Base-by-base conservation (phyloP, 1,284 basidiomycete genomes). In the Meripilus lineatus region DNA sequence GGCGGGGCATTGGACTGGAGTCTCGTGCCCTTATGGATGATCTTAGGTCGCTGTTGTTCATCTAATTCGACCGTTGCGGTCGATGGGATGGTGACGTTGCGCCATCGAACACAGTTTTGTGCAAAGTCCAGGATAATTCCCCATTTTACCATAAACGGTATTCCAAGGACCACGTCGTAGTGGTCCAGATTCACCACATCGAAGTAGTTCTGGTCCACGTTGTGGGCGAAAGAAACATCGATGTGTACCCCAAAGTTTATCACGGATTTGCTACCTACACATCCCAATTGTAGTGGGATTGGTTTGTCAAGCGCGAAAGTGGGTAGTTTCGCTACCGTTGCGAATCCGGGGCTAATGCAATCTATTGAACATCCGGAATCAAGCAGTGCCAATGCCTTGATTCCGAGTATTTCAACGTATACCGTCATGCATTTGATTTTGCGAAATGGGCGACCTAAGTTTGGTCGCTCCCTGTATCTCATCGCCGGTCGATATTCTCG, bases 281-380 rank as follows among this genome's bases (percentile, higher is more conserved):
- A 30, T 10, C 28, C 28, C n/a, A 30, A n/a, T 30, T 30, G 28
- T 10, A 30, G 28, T 30, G 28, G 28, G n/a, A 30, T 30, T 30
- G 28, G 28, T 30, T 30, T 30, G 10, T 30, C 28, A 10, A 30
- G 28, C n/a, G 28, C 28, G n/a, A 30, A 30, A 10, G n/a, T n/a
- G n/a, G 10, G 10, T n/a, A 30, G 28, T 30, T 30, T 30, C 28
- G 28, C 28, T n/a, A 30, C 28, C n/a, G n/a, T n/a, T 10, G 28
- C 28, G 28, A 30, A 30, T 10, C n/a, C 28, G 10, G 34, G 13
- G 8, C 13, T 35, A 35, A 11, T 35, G 10, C 13, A 11, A 30
- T 40, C 38, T 5, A 40, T 30, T 15, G 38, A 40, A 20, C 38
- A 28, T 14, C 38, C 38, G 15, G 38, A 40, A 20, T 40, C 38